phyloP scores from a whole-genome alignment of 305 asterid genomes.

The Solanum hybrid region DNA sequence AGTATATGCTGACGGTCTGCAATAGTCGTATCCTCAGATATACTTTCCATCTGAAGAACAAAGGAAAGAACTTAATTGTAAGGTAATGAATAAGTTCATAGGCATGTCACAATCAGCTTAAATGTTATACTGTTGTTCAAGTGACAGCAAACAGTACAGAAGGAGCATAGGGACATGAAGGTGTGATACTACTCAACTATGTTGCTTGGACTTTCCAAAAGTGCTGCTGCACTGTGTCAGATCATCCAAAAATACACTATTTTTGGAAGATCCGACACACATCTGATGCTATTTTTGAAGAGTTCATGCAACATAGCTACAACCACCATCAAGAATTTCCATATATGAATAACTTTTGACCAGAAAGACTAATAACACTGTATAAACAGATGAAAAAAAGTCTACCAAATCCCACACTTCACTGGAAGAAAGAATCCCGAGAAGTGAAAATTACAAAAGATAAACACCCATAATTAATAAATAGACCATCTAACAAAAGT shows the following conservation, averaged over 20 bases:
- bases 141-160: neutral
- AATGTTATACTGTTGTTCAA: neutral
- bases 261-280: neutral
- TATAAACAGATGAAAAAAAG: neutral
- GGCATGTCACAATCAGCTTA: neutral
- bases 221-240: neutral
- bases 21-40: constrained; percentile 46
- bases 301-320: neutral
- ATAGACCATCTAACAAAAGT: neutral
- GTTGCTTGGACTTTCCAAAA: neutral
- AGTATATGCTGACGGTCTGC: constrained; percentile 25
- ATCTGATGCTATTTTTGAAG: neutral
- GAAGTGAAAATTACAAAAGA: neutral
- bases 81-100: neutral
- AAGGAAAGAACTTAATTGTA: neutral
- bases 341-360: neutral
- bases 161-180: neutral
- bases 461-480: neutral
- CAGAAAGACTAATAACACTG: neutral
- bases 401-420: neutral
- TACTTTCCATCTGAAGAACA: constrained; percentile 59
- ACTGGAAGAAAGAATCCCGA: neutral
- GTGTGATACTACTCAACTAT: neutral
- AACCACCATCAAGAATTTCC: neutral
- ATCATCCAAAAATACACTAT: neutral